Conservation (phyloP, 192 early-diverging fungal genomes). For the Coemansia sp. region DNA sequence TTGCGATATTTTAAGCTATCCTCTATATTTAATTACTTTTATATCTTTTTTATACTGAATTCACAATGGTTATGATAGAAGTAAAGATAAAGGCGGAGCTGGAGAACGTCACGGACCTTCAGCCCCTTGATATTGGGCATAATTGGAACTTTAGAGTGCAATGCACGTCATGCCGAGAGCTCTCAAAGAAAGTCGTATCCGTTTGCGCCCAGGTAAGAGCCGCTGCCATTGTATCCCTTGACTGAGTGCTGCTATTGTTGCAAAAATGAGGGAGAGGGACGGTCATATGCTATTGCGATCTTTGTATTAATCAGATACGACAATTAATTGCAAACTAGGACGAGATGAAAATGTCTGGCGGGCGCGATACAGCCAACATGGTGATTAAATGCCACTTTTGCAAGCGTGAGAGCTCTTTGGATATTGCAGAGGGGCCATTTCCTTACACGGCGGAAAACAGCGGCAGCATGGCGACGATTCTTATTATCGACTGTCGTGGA, state of each 20-base stretch:
- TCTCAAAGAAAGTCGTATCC: conserved; percentile 8
- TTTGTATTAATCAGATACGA: neutral
- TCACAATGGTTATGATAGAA: conserved; percentile 7
- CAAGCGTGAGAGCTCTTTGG: conserved; percentile 70
- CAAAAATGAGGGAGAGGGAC: neutral
- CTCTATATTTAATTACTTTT: neutral
- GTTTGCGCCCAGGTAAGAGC: neutral
- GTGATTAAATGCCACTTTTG: conserved; percentile 93
- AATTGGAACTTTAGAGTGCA: conserved; percentile 38
- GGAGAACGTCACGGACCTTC: conserved; percentile 78
- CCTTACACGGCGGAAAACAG: conserved; percentile 56
- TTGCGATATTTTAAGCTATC: too few species aligned
- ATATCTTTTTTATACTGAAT: neutral
- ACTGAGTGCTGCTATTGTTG: neutral
- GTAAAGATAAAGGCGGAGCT: conserved; percentile 67
- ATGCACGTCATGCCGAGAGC: neutral
- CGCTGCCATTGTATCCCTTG: neutral
- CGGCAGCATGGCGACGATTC: conserved; percentile 63
- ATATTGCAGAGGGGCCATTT: conserved; percentile 30
- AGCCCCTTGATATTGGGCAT: conserved; percentile 62
- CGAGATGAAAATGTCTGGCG: conserved; percentile 64
- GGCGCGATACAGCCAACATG: conserved; percentile 80
- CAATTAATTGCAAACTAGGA: conserved; percentile 47
- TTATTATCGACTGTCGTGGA: conserved; percentile 80
- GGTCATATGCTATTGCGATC: neutral